phyloP scores from a whole-genome alignment of 2,329 filamentous ascomycete species.

The Pseudogymnoascus sp. region DNA sequence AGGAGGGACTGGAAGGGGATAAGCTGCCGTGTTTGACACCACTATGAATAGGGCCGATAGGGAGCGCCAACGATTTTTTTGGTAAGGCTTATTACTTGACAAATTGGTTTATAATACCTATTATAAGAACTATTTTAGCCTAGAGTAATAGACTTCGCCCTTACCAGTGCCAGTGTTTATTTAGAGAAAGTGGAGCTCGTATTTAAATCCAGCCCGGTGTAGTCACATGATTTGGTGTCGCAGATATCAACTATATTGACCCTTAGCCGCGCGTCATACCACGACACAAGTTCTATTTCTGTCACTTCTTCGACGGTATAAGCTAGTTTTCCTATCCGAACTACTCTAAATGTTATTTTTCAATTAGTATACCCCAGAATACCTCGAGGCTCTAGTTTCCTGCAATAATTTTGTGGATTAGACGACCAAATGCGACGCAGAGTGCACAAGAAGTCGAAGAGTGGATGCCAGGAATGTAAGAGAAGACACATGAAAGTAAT shows the following conservation, averaged over 20 bases:
- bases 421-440: conserved; percentile 22
- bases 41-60: not conserved
- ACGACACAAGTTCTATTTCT: not conserved
- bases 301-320: not conserved
- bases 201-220: not conserved
- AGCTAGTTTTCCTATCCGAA: not conserved
- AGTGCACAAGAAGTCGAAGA: conserved; percentile 35
- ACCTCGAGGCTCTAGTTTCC: not conserved
- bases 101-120: not conserved
- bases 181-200: not conserved
- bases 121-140: not conserved
- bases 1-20: not conserved
- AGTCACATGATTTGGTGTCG: conserved; percentile 3
- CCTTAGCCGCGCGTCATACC: conserved; percentile 6
- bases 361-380: not conserved
- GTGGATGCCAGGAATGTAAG: conserved; percentile 35
- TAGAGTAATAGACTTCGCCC: not conserved
- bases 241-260: conserved; percentile 5
- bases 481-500: conserved; percentile 34
- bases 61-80: not conserved
- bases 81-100: not conserved
- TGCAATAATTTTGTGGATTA: not conserved
- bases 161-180: not conserved
- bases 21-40: not conserved
- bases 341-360: not conserved